phyloP scores from a whole-genome alignment of 1,284 basidiomycete species.

The Trametes pubescens region DNA sequence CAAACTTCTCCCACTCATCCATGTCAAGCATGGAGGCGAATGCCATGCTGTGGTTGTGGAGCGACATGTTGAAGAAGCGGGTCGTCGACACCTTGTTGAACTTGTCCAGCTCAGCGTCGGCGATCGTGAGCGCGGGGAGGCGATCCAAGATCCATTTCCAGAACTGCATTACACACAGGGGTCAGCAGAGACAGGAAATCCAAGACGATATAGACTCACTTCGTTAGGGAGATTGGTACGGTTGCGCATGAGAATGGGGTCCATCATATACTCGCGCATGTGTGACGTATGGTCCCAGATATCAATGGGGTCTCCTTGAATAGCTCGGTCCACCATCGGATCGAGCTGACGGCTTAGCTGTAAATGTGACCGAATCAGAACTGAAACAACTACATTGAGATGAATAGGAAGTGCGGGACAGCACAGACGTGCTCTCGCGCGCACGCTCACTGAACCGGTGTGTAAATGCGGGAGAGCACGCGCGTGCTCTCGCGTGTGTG shows the following conservation, averaged over 20 bases:
- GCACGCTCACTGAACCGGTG: no score
- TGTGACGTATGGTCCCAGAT: background rate
- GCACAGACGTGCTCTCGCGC: no score
- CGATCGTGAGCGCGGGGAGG: background rate
- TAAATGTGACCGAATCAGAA: background rate
- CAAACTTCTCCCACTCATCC: background rate
- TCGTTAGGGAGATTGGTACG: background rate
- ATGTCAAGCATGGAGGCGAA: background rate
- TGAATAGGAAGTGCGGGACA: no score
- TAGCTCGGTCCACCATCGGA: background rate
- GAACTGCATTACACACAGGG: background rate
- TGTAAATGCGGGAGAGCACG: no score
- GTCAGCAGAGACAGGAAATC: background rate
- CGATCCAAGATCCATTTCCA: conserved; percentile 2
- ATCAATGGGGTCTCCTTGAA: background rate
- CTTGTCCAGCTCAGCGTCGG: background rate
- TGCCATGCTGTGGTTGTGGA: background rate
- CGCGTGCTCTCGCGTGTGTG: no score
- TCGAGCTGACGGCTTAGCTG: background rate
- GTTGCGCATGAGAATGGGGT: background rate
- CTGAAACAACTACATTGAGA: background rate
- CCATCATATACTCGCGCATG: background rate
- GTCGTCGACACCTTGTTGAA: background rate
- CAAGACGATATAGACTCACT: background rate
- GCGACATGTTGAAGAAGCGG: background rate